Percentiles rank a stretch among this genome's conserved stretches.
Conservation (phyloP, 306 rosid genomes). For the Corylus americana region DNA sequence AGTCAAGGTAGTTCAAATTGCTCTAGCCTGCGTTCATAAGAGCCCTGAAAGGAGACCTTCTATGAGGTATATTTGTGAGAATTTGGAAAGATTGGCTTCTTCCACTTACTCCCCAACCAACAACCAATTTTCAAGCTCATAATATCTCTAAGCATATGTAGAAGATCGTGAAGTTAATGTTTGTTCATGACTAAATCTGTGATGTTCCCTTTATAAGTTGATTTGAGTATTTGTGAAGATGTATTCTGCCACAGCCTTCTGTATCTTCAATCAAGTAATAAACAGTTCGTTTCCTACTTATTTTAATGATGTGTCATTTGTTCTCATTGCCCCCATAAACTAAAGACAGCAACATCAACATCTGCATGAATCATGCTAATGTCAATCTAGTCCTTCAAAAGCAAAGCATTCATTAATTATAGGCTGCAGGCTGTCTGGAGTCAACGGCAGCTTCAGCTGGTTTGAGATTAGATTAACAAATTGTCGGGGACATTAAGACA, state of each 20-base stretch:
- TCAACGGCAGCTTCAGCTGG: not conserved
- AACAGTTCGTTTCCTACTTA: not conserved
- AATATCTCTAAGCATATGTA: not conserved
- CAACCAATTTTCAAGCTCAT: not conserved
- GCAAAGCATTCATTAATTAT: not conserved
- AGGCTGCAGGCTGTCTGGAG: not conserved
- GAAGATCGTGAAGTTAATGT: not conserved
- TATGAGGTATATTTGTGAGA: conserved; percentile 47
- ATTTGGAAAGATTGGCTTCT: conserved; percentile 37
- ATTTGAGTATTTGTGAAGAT: not conserved
- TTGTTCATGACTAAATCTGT: not conserved
- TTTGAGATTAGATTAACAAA: not conserved
- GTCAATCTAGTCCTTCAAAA: not conserved
- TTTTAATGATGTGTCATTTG: not conserved
- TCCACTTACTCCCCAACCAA: conserved; percentile 10
- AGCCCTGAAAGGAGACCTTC: conserved; percentile 58
- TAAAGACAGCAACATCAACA: not conserved
- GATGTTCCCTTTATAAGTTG: not conserved
- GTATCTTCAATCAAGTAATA: not conserved
- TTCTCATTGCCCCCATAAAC: conserved; percentile 1
- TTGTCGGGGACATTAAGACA: not conserved
- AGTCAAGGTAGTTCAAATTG: conserved; percentile 42
- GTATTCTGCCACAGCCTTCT: not conserved
- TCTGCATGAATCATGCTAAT: not conserved
- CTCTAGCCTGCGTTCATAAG: conserved; percentile 57